Evolutionary conservation across 164 flowering plant species (phyloP), one percentile per base, ranked within the genome.

Genomic region (Berberis vulgaris): DNA sequence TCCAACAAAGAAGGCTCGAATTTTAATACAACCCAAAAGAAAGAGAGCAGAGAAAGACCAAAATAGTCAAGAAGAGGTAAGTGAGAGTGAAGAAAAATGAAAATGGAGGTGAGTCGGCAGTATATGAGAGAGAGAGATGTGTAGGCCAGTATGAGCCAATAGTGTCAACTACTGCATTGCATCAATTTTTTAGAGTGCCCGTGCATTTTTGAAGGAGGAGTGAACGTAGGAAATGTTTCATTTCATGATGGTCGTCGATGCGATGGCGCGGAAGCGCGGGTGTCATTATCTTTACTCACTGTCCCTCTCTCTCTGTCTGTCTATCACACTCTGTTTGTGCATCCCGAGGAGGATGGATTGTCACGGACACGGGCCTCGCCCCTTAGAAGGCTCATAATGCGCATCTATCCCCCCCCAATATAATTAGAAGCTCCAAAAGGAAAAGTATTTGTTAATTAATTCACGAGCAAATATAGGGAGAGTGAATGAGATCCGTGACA

Each of bases 251-350:
- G 8, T 6, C 62, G 43, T 44, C n/a, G 49, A 59, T 59, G 62
- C 26, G 49, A 59, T 43, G 47, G 41, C 44, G 10, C 49, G 62
- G 40, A 60, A 45, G 49, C 49, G 49, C 62, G 49, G 62, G 62
- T 60, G 62, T 60, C 62, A n/a, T 60, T 60, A 45, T 60, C 62
- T 49, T 49, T 49, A 26, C 26, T 26, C 26, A 26, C 26, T 26
- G 26, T 26, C 26, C 26, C 26, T 26, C 26, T 26, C 26, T 26
- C 26, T 26, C 26, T 26, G 26, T 26, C 26, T 26, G 26, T 26
- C 26, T 26, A 26, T 26, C 26, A 26, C 26, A 26, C 26, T 26
- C 26, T 26, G 26, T 26, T 26, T 26, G 26, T 26, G 26, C 26
- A 26, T 26, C 26, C 26, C 26, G 26, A 26, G 26, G 26, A 26